Base-by-base conservation (phyloP, 371 early-diverging fungal genomes). In the Rhizomucor miehei region DNA sequence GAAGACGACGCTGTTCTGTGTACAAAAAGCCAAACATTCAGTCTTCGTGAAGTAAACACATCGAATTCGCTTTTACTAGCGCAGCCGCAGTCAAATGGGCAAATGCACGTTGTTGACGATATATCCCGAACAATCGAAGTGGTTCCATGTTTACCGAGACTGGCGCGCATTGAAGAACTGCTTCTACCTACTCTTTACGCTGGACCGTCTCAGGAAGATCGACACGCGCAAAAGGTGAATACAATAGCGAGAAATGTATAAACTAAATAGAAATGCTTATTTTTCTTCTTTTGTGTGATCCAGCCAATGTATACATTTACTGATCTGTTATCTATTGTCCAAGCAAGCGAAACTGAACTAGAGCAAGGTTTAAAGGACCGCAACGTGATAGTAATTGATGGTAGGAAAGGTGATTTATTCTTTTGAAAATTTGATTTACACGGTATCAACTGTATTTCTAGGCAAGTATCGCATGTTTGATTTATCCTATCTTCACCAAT, bases 1-100 rank as follows among this genome's bases (percentile, higher is more conserved):
- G 75, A 79, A 17, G 83, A 82, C 48, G 81, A 79, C 44, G 83
- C 83, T 8, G 82, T 82, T 3, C 54, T 85, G 25, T 82, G 83
- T 66, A 81, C 83, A 25, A 57, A 59, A 9, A 54, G 52, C 0
- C 55, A 57, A n/a, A 82, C 85, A 0, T 85, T 64, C 53, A 54
- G 55, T 38, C 47, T 82, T 24, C 71, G 76, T 29, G 65, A 75
- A 60, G 83, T 77, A 24, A 66, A 79, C 45, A 78, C 75, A 24
- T 85, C 85, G 20, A 85, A 85, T 51, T 75, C 81, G 1, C 48
- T 79, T 14, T 38, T 85, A 2, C 34, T 48, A 8, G 58, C 62
- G 10, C 41, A 47, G 3, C 36, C 20, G n/a, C 37, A 45, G 14
- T 36, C 51, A 17, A 52, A 60, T 25, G 37, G 20, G 4, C 48